A percentile compares a stretch with the other conserved stretches of the same genome.
These are phyloP conservation scores for Cutaneotrichosporon mucoides DNA, from an alignment of 1,284 basidiomycete species.

Conservation along the genomic window DNA sequence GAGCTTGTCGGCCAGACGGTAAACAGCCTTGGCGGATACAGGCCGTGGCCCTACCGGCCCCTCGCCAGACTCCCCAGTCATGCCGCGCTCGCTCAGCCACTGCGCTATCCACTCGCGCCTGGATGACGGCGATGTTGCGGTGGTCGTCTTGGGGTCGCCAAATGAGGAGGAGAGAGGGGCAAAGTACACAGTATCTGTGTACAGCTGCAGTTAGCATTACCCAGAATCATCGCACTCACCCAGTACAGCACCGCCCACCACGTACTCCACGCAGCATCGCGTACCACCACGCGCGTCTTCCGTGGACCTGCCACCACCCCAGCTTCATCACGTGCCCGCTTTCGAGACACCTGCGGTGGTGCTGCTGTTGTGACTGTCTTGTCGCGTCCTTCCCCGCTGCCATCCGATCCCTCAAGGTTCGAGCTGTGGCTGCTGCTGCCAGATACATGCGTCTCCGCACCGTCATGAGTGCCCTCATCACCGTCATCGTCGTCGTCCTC, in stretches of 20 bases:
- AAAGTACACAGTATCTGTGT: conserved; percentile 78
- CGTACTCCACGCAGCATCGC: conserved; percentile 74
- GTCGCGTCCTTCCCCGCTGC: background rate
- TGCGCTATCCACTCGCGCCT: conserved; percentile 39
- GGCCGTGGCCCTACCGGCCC: conserved; percentile 55
- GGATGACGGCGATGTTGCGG: conserved; percentile 9
- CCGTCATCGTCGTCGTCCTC: conserved; percentile 8
- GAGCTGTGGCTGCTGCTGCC: background rate
- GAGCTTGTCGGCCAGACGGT: conserved; percentile 72
- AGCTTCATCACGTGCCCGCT: conserved; percentile 3
- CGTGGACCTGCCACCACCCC: conserved; percentile 35
- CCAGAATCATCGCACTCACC: conserved; percentile 50
- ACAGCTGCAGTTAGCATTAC: conserved; percentile 56
- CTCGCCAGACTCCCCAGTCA: conserved; percentile 4
- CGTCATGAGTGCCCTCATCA: conserved; percentile 13
- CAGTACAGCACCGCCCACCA: conserved; percentile 80
- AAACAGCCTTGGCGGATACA: conserved; percentile 80
- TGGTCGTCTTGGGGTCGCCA: conserved; percentile 2
- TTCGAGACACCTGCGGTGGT: conserved; percentile 1
- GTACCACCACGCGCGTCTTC: conserved; percentile 63
- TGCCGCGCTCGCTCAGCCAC: conserved; percentile 38
- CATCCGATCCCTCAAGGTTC: background rate
- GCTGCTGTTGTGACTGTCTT: background rate
- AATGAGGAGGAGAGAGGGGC: conserved; percentile 69
- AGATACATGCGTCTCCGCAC: background rate